phyloP scores from a whole-genome alignment of 768 basidiomycete genomes.

The Hericium coralloides region DNA sequence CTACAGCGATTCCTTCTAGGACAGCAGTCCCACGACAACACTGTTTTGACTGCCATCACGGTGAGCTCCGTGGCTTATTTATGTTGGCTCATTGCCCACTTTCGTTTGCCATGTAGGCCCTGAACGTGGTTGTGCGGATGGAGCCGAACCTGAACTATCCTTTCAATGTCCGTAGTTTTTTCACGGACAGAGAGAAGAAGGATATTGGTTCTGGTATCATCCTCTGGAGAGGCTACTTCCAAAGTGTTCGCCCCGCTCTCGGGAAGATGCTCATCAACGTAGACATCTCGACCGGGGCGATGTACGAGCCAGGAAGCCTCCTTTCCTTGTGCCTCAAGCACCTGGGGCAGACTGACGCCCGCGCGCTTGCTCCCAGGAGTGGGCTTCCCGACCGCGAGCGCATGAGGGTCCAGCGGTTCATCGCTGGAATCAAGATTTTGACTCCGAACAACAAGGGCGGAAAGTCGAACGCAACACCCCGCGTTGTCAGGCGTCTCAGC shows the following conservation, averaged over 20 bases:
- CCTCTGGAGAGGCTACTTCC: constrained; percentile 77
- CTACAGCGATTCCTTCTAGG: constrained; percentile 56
- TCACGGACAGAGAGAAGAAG: constrained; percentile 44
- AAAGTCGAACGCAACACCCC: constrained; percentile 23
- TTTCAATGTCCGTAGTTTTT: constrained; percentile 70
- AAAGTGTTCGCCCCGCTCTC: constrained; percentile 62
- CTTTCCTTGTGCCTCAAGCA: constrained; percentile 51
- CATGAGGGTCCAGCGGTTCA: constrained; percentile 44
- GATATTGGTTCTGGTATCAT: constrained; percentile 55
- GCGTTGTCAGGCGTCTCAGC: constrained; percentile 56
- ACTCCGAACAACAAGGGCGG: constrained; percentile 23
- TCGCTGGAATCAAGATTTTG: constrained; percentile 41
- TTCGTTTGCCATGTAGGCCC: constrained; percentile 33
- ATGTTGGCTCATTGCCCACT: not conserved
- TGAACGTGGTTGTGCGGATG: constrained; percentile 73
- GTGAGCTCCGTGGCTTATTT: constrained; percentile 25
- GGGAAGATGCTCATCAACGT: constrained; percentile 63
- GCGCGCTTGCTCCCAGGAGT: constrained; percentile 30
- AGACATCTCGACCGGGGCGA: constrained; percentile 68
- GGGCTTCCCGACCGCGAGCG: constrained; percentile 44
- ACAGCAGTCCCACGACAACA: constrained; percentile 58
- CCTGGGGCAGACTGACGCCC: constrained; percentile 27
- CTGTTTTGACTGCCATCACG: constrained; percentile 57
- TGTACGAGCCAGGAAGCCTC: constrained; percentile 61
- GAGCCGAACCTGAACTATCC: constrained; percentile 60